Percentiles rank a stretch among this genome's conserved stretches.
Conservation (phyloP, 495 filamentous ascomycete species). For the Bacidia gigantensis region DNA sequence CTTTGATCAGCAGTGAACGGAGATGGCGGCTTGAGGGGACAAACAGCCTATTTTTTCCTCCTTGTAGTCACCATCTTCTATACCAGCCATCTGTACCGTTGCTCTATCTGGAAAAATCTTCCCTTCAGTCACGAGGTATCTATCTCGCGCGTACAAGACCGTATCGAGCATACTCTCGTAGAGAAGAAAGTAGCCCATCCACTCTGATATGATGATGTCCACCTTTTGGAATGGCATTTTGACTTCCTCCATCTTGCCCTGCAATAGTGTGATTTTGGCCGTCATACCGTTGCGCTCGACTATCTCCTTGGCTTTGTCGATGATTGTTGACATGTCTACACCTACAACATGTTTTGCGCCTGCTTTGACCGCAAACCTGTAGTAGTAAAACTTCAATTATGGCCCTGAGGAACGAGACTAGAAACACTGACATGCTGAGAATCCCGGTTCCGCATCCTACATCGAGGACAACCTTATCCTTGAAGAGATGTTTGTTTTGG, state of each 20-base stretch:
- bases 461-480: conserved; percentile 93
- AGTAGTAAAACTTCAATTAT: background rate
- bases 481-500: conserved; percentile 90
- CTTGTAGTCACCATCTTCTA: conserved; percentile 78
- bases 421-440: conserved; percentile 58
- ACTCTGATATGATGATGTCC: conserved; percentile 98
- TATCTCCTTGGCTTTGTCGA: conserved; percentile 86
- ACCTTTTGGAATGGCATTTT: conserved; percentile 74
- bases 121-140: conserved; percentile 70
- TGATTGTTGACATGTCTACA: conserved; percentile 95
- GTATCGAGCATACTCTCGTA: conserved; percentile 98
- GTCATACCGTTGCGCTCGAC: conserved; percentile 74
- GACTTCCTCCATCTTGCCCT: conserved; percentile 96
- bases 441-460: conserved; percentile 93
- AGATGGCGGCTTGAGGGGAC: conserved; percentile 13
- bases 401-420: background rate
- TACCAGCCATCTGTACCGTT: conserved; percentile 76
- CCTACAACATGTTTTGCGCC: conserved; percentile 90
- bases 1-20: background rate
- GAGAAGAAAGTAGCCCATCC: conserved; percentile 98
- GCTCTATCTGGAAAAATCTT: conserved; percentile 86
- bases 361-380: conserved; percentile 92
- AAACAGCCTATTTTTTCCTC: conserved; percentile 77
- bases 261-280: conserved; percentile 73
- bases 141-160: conserved; percentile 86